These are phyloP conservation scores for Takashimella koratensis DNA, from an alignment of 1,284 basidiomycete species.

Conservation along the genomic window DNA sequence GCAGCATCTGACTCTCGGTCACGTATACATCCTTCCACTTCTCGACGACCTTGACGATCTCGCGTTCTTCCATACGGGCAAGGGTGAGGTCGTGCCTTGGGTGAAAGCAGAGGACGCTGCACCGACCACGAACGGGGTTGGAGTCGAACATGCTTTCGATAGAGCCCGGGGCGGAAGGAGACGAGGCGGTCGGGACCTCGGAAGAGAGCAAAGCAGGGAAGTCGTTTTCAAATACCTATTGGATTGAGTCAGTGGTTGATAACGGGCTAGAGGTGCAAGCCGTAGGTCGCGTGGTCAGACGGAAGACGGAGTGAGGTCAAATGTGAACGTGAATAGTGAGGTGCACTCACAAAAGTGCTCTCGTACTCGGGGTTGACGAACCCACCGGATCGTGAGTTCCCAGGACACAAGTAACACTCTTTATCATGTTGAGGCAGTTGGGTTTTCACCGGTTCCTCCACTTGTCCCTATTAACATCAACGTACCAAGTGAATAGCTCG, in stretches of 20 bases:
- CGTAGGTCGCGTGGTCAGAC: neutral
- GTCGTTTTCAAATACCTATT: conserved; percentile 73
- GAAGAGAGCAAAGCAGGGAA: conserved; percentile 67
- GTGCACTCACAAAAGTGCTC: conserved; percentile 59
- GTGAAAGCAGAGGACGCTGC: conserved; percentile 88
- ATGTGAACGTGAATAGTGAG: no score
- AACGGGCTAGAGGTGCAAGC: neutral
- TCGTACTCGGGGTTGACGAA: conserved; percentile 66
- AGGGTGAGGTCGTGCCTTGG: conserved; percentile 88
- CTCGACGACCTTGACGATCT: conserved; percentile 67
- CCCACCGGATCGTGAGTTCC: conserved; percentile 76
- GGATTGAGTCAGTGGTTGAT: neutral
- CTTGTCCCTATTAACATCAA: conserved; percentile 74
- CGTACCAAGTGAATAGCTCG: no score
- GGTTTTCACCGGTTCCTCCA: conserved; percentile 60
- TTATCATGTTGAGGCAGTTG: conserved; percentile 68
- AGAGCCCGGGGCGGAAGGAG: conserved; percentile 41
- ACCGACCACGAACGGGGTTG: conserved; percentile 73
- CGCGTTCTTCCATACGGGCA: conserved; percentile 61
- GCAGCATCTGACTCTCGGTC: conserved; percentile 54
- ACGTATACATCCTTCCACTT: conserved; percentile 73
- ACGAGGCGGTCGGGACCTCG: conserved; percentile 42
- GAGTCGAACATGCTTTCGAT: conserved; percentile 63
- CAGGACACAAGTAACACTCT: conserved; percentile 85
- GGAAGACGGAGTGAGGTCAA: no score